Evolutionary conservation across 2,329 filamentous ascomycete genomes (phyloP).

Genomic region (Cercospora brassicicola): DNA sequence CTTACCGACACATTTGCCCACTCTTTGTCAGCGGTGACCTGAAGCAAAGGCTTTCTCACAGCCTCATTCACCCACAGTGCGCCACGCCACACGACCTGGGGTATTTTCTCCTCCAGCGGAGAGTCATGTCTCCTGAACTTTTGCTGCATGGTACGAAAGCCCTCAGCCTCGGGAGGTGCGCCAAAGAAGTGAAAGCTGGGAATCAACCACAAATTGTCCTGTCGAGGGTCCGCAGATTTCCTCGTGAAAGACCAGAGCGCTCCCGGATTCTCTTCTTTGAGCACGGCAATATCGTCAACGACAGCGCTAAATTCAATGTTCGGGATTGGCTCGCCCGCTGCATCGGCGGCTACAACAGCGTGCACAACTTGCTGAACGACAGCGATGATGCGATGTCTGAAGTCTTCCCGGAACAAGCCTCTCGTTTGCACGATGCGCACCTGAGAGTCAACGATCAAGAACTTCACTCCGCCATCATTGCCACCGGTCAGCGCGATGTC

Average conservation of each 20-base stretch:
- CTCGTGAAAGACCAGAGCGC: slow-evolving; percentile 25
- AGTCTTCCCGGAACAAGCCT: slow-evolving; percentile 28
- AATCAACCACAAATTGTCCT: slow-evolving; percentile 26
- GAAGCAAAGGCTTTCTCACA: slow-evolving; percentile 36
- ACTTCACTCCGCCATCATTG: slow-evolving; percentile 34
- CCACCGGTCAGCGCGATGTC: slow-evolving; percentile 40
- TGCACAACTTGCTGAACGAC: slow-evolving; percentile 29
- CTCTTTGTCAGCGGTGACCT: slow-evolving; percentile 33
- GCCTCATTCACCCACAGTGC: slow-evolving; percentile 31
- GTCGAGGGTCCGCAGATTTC: slow-evolving; percentile 22
- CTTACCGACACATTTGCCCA: slow-evolving; percentile 42
- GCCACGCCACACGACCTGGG: slow-evolving; percentile 37
- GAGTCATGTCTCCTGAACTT: slow-evolving; percentile 28
- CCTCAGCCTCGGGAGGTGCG: slow-evolving; percentile 23
- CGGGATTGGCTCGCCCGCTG: slow-evolving; percentile 23
- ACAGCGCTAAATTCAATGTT: slow-evolving; percentile 27
- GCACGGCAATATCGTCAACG: slow-evolving; percentile 25
- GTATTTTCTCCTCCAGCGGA: slow-evolving; percentile 31
- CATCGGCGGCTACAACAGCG: slow-evolving; percentile 24
- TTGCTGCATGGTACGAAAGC: slow-evolving; percentile 23
- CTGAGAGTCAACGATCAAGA: slow-evolving; percentile 26
- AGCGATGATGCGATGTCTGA: slow-evolving; percentile 35
- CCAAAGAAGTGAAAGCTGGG: slow-evolving; percentile 30
- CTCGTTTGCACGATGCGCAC: slow-evolving; percentile 24
- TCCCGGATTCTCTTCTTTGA: slow-evolving; percentile 10